Conservation (phyloP, 805 yeast species). For the Saccharomycodes ludwigii region DNA sequence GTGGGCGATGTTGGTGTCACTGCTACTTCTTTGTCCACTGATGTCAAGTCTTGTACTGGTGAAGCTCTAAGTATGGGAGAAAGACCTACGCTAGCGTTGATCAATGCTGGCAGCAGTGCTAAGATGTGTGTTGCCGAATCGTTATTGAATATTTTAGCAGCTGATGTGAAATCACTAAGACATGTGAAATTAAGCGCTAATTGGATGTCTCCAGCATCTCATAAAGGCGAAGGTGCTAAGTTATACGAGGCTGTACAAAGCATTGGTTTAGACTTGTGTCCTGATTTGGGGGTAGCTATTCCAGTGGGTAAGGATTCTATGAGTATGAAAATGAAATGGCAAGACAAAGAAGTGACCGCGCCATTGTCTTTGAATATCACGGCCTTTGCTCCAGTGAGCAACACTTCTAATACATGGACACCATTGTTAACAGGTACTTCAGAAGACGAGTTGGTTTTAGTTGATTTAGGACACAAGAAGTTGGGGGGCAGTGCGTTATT, state of each 20-base stretch:
- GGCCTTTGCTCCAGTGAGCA: slow-evolving; percentile 76
- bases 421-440: slow-evolving; percentile 52
- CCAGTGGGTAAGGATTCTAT: slow-evolving; percentile 99
- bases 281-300: slow-evolving; percentile 77
- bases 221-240: slow-evolving; percentile 89
- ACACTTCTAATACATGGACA: slow-evolving; percentile 91
- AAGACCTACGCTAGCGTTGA: slow-evolving; percentile 80
- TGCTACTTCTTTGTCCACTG: slow-evolving; percentile 68
- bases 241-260: slow-evolving; percentile 96
- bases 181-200: slow-evolving; percentile 85
- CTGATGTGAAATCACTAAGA: slow-evolving; percentile 67
- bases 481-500: slow-evolving; percentile 93
- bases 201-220: slow-evolving; percentile 98
- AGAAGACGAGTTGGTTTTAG: slow-evolving; percentile 57
- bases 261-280: slow-evolving; percentile 87
- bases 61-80: slow-evolving; percentile 98
- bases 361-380: slow-evolving; percentile 87
- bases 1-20: slow-evolving; percentile 98
- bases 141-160: slow-evolving; percentile 75
- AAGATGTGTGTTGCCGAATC: slow-evolving; percentile 95
- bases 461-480: slow-evolving; percentile 52
- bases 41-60: slow-evolving; percentile 61
- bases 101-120: slow-evolving; percentile 83
- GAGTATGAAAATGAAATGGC: slow-evolving; percentile 99
- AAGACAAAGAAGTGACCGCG: slow-evolving; percentile 81